Base-by-base conservation (phyloP, 441 rosid species). In the Euphorbia celastroides region DNA sequence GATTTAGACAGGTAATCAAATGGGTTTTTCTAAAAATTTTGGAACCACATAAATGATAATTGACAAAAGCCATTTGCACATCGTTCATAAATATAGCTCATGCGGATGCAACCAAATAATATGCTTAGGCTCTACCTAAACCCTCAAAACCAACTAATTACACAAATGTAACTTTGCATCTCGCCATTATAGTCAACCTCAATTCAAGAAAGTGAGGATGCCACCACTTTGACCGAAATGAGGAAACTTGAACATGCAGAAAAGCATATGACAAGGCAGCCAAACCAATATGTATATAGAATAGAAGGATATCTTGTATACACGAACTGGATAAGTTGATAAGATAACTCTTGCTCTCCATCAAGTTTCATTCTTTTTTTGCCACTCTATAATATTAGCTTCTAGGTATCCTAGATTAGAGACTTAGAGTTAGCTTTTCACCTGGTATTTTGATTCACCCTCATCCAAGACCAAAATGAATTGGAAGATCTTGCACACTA, bases 101-200 rank as follows among this genome's bases (percentile, higher is more conserved):
- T 27, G 19, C n/a, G 13, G n/a, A n/a, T n/a, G n/a, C n/a, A 28
- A 26, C 57, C 38, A 46, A 19, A 3, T 63, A 46, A 26, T 41
- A 63, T 63, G 41, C 17, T 63, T 44, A n/a, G 23, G 51, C 23
- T 44, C 10, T 50, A 28, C 55, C 16, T 14, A 62, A 42, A 62
- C 5, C 30, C 50, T 23, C 65, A 23, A 19, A 62, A 7, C 34
- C 31, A 62, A 62, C 13, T 41, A 7, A 17, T 13, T 16, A 17
- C 9, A 62, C 19, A 62, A 44, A 11, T 17, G 51, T 46, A n/a
- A 13, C 14, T 41, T 63, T 5, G 7, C 66, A 42, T 42, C 55
- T 26, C 46, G 44, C 12, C 54, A 42, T 44, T 27, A 27, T 42
- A 8, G 34, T 46, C 31, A 31, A 46, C 4, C 34, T 16, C 7